Conservation (phyloP, 2,329 filamentous ascomycete species). For the Paraconiothyrium sp. region DNA sequence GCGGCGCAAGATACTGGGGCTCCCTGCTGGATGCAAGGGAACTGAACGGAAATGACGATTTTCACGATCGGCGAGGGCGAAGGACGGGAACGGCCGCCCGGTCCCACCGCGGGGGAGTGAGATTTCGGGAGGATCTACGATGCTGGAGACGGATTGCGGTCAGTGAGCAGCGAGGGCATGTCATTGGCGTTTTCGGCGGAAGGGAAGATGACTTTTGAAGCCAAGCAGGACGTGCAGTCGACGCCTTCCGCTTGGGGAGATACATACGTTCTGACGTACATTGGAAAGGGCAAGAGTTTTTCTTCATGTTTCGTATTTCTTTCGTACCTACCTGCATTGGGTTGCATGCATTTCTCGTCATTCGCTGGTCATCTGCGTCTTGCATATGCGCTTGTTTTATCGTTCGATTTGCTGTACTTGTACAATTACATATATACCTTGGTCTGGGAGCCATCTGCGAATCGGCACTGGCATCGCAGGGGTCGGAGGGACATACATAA, state of each 20-base stretch:
- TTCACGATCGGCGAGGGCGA: not conserved
- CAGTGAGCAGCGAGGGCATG: not conserved
- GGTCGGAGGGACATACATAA: no score
- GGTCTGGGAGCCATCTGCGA: no score
- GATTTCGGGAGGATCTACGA: slow-evolving; percentile 2
- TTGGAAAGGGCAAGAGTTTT: not conserved
- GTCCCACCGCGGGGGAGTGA: not conserved
- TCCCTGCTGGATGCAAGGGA: slow-evolving; percentile 50
- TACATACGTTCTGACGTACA: slow-evolving; percentile 2
- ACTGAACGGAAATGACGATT: slow-evolving; percentile 25
- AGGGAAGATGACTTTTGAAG: slow-evolving; percentile 17
- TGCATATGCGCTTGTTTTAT: slow-evolving; percentile 3
- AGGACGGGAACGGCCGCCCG: not conserved
- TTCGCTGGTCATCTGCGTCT: not conserved
- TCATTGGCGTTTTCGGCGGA: slow-evolving; percentile 24
- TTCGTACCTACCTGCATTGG: slow-evolving; percentile 4
- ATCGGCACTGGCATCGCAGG: no score
- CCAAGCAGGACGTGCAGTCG: slow-evolving; percentile 20
- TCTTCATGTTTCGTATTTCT: not conserved
- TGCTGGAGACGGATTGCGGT: not conserved
- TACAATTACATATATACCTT: not conserved
- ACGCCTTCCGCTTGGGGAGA: slow-evolving; percentile 19
- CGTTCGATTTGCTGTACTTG: not conserved
- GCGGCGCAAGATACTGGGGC: slow-evolving; percentile 45
- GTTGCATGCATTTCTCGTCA: slow-evolving; percentile 11